These are phyloP conservation scores for Epichloe hybrida DNA, from an alignment of 2,329 filamentous ascomycete species.

Conservation along the genomic window DNA sequence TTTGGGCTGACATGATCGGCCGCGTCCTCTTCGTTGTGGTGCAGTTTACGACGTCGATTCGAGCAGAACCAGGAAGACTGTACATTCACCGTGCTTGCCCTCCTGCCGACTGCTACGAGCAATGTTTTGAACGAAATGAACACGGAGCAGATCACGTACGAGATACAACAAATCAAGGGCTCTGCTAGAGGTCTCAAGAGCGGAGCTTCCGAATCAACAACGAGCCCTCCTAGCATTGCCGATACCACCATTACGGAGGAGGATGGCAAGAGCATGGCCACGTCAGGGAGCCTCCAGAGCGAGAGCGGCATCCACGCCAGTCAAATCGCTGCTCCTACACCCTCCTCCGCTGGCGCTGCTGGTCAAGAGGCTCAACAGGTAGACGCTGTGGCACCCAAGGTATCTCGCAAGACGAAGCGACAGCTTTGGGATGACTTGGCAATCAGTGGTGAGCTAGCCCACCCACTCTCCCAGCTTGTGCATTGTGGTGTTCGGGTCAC, in stretches of 20 bases:
- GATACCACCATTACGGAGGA: constrained; percentile 70
- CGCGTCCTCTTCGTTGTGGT: neutral
- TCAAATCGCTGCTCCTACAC: constrained; percentile 49
- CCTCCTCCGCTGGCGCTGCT: constrained; percentile 22
- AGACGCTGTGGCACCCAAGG: constrained; percentile 28
- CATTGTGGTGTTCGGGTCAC: no score
- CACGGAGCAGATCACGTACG: constrained; percentile 83
- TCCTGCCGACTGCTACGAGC: constrained; percentile 81
- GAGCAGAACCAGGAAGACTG: constrained; percentile 99
- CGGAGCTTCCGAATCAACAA: constrained; percentile 37
- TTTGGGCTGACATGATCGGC: neutral
- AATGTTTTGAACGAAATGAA: constrained; percentile 80
- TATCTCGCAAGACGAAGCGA: constrained; percentile 62
- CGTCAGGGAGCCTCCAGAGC: constrained; percentile 51
- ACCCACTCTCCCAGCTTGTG: neutral
- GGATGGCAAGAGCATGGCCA: constrained; percentile 58
- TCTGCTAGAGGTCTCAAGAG: constrained; percentile 45
- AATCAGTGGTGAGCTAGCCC: constrained; percentile 60
- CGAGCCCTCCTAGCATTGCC: constrained; percentile 43
- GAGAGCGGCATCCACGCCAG: constrained; percentile 76
- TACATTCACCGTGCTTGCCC: constrained; percentile 91
- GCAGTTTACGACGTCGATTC: constrained; percentile 82
- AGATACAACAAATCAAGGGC: constrained; percentile 85
- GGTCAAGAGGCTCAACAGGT: constrained; percentile 24
- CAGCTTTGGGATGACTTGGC: constrained; percentile 97